Percentiles rank a stretch among this genome's conserved stretches.
phyloP scores from a whole-genome alignment of 257 asterid genomes.

The Ocimum tenuiflorum region DNA sequence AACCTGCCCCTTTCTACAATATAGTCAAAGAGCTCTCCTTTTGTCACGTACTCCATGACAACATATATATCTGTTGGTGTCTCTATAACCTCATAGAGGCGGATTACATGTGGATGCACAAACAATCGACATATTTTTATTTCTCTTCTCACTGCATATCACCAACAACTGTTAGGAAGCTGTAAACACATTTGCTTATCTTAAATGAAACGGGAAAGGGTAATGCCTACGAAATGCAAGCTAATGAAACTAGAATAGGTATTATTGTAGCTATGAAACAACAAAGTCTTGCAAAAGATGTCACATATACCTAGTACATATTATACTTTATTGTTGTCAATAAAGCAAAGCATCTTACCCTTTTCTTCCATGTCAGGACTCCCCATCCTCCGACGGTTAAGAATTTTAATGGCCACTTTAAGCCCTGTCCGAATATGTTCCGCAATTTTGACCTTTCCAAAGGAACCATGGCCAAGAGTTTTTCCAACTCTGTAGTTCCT shows the following conservation, averaged over 20 bases:
- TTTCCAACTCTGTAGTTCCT: conserved; percentile 80
- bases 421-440: conserved; percentile 79
- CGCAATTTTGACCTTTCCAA: conserved; percentile 93
- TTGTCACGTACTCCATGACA: conserved; percentile 80
- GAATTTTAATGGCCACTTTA: conserved; percentile 92
- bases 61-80: conserved; percentile 75
- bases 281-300: not conserved
- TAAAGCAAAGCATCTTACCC: conserved; percentile 33
- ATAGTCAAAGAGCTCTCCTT: conserved; percentile 95
- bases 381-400: conserved; percentile 79
- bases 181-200: not conserved
- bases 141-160: conserved; percentile 77
- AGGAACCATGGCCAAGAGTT: conserved; percentile 94
- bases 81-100: conserved; percentile 92
- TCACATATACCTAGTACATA: not conserved
- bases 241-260: not conserved
- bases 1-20: conserved; percentile 92
- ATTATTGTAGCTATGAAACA: not conserved
- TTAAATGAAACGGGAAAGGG: conserved; percentile 1
- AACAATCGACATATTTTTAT: conserved; percentile 82
- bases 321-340: not conserved
- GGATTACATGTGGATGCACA: conserved; percentile 94
- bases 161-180: conserved; percentile 13
- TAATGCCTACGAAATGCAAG: conserved; percentile 1
- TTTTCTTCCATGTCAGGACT: conserved; percentile 94